These are phyloP conservation scores for Arthonia radiata DNA, from an alignment of 495 filamentous ascomycete genomes.

Conservation along the genomic window DNA sequence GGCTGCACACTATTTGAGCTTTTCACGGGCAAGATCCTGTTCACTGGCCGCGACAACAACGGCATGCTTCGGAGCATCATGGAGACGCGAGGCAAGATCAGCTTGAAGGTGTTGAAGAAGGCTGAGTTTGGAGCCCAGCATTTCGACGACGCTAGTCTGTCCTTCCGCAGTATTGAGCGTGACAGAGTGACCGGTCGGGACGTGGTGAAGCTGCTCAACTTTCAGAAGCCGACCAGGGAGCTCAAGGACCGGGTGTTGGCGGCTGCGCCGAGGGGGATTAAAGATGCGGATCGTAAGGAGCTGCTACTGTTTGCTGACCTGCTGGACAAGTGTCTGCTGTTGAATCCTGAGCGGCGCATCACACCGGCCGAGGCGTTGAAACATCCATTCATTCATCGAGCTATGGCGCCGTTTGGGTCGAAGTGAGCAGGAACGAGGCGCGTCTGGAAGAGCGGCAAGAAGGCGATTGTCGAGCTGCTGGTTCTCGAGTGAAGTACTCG, in stretches of 20 bases:
- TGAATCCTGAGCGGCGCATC: conserved; percentile 85
- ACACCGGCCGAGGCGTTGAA: conserved; percentile 67
- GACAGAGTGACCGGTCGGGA: conserved; percentile 65
- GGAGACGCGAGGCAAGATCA: conserved; percentile 87
- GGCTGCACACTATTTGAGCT: conserved; percentile 93
- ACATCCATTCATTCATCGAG: conserved; percentile 55
- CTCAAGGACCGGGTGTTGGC: conserved; percentile 51
- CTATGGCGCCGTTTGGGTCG: no score
- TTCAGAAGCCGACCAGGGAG: conserved; percentile 42
- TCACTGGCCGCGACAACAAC: conserved; percentile 87
- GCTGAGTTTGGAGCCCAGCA: conserved; percentile 48
- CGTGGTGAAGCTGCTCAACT: conserved; percentile 39
- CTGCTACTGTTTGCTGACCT: conserved; percentile 62
- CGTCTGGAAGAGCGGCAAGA: no score
- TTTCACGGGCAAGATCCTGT: conserved; percentile 92
- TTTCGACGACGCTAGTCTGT: conserved; percentile 57
- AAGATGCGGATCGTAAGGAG: conserved; percentile 51
- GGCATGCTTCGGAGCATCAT: conserved; percentile 91
- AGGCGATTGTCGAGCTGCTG: no score
- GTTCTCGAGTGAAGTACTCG: no score
- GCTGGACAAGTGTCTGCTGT: conserved; percentile 58
- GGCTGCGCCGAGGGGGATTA: conserved; percentile 40
- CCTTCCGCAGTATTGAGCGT: conserved; percentile 66
- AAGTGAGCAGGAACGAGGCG: no score
- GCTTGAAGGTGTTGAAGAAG: conserved; percentile 58